Conservation (phyloP, 306 rosid genomes). For the Dicorynia guianensis region DNA sequence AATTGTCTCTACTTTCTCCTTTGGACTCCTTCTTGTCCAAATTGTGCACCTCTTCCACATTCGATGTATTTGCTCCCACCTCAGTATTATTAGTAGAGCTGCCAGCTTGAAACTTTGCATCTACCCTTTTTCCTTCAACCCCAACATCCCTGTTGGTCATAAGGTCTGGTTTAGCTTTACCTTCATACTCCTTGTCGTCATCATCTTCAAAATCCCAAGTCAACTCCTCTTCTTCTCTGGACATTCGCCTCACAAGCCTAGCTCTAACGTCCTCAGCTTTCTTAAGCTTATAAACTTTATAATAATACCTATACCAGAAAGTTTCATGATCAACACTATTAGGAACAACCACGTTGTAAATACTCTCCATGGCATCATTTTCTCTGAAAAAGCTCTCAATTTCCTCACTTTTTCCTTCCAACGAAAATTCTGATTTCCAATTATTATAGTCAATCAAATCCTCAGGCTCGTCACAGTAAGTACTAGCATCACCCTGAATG, state of each 20-base stretch:
- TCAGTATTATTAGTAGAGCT: constrained; percentile 17
- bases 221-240: constrained; percentile 75
- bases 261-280: constrained; percentile 72
- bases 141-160: constrained; percentile 35
- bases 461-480: constrained; percentile 69
- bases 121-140: constrained; percentile 39
- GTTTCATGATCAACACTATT: constrained; percentile 57
- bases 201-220: constrained; percentile 92
- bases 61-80: constrained; percentile 17
- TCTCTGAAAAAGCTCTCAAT: constrained; percentile 54
- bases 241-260: constrained; percentile 65
- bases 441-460: constrained; percentile 60
- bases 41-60: constrained; percentile 38
- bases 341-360: constrained; percentile 63
- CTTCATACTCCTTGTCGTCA: constrained; percentile 45
- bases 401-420: constrained; percentile 63
- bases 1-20: constrained; percentile 12
- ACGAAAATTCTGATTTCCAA: constrained; percentile 60
- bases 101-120: constrained; percentile 28
- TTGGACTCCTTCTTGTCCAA: constrained; percentile 44
- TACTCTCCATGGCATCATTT: constrained; percentile 50
- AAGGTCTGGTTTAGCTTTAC: constrained; percentile 25
- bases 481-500: constrained; percentile 63
- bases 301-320: constrained; percentile 76
- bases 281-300: constrained; percentile 64